Conservation (phyloP, 257 asterid genomes). For the Salvia rosmarinus region DNA sequence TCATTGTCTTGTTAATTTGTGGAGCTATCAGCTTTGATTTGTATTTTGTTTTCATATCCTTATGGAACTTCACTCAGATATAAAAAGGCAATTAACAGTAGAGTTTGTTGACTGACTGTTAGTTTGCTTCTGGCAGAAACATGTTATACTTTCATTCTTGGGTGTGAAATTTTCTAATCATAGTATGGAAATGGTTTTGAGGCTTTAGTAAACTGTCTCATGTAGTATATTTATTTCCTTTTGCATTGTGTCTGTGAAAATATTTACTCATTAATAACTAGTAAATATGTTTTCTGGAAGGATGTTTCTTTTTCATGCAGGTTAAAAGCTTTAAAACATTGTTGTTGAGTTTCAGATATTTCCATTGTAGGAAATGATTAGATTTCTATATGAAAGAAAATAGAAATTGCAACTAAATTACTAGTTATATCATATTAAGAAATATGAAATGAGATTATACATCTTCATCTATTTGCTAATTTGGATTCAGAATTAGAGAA, state of each 20-base stretch:
- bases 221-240: not conserved
- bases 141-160: not conserved
- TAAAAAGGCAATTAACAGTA: conserved; percentile 7
- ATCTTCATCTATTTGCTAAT: too few relatives aligned
- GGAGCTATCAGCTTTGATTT: not conserved
- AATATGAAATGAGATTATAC: too few relatives aligned
- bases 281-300: not conserved
- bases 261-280: not conserved
- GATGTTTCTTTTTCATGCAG: not conserved
- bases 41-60: conserved; percentile 1
- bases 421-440: not conserved
- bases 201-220: conserved; percentile 1
- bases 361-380: not conserved
- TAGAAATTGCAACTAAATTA: not conserved
- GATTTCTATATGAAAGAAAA: not conserved
- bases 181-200: not conserved
- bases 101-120: not conserved
- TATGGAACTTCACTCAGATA: not conserved
- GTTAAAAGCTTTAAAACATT: not conserved
- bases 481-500: too few relatives aligned
- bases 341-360: not conserved
- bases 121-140: not conserved
- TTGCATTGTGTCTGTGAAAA: not conserved
- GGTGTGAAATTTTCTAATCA: conserved; percentile 1
- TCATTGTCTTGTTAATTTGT: not conserved